Evolutionary conservation across 2,329 filamentous ascomycete genomes (phyloP).

Genomic region (Ascocoryne sarcoides): DNA sequence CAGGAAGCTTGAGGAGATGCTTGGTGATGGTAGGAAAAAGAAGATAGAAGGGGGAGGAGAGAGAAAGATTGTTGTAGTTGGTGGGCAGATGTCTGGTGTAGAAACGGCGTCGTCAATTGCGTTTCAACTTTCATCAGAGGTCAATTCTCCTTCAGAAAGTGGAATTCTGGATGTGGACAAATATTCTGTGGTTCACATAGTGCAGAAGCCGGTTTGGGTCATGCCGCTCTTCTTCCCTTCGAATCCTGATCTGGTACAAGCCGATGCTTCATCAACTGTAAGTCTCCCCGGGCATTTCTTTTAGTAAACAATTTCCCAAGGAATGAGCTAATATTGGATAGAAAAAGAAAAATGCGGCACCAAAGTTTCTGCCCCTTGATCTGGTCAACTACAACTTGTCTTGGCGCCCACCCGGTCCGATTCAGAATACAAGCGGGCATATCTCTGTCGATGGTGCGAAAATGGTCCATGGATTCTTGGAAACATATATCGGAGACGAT

Average conservation of each 20-base stretch:
- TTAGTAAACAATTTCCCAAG: too few species aligned
- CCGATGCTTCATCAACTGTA: too few species aligned
- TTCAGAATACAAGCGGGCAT: slow-evolving; percentile 56
- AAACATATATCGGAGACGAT: slow-evolving; percentile 41
- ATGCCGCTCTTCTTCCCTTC: slow-evolving; percentile 45
- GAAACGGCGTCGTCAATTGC: slow-evolving; percentile 69
- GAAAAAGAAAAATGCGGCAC: slow-evolving; percentile 32
- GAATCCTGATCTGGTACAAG: slow-evolving; percentile 15
- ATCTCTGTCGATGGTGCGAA: slow-evolving; percentile 50
- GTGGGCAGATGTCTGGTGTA: slow-evolving; percentile 75
- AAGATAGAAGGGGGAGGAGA: slow-evolving; percentile 22
- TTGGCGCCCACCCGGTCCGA: slow-evolving; percentile 46
- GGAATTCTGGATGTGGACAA: slow-evolving; percentile 36
- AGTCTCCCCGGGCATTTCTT: too few species aligned
- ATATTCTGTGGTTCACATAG: slow-evolving; percentile 58
- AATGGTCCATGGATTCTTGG: slow-evolving; percentile 43
- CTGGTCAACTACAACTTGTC: slow-evolving; percentile 62
- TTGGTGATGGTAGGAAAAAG: slow-evolving; percentile 31
- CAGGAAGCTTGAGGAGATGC: slow-evolving; percentile 42
- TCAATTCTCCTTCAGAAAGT: slow-evolving; percentile 41
- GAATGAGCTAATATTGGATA: neutral
- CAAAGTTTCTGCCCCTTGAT: slow-evolving; percentile 65
- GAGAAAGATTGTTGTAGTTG: slow-evolving; percentile 63
- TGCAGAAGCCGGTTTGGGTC: slow-evolving; percentile 63
- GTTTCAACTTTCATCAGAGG: slow-evolving; percentile 57